Evolutionary conservation across 768 basidiomycete genomes (phyloP), one percentile per base, ranked within the genome.

Genomic region (Auriscalpium orientale): DNA sequence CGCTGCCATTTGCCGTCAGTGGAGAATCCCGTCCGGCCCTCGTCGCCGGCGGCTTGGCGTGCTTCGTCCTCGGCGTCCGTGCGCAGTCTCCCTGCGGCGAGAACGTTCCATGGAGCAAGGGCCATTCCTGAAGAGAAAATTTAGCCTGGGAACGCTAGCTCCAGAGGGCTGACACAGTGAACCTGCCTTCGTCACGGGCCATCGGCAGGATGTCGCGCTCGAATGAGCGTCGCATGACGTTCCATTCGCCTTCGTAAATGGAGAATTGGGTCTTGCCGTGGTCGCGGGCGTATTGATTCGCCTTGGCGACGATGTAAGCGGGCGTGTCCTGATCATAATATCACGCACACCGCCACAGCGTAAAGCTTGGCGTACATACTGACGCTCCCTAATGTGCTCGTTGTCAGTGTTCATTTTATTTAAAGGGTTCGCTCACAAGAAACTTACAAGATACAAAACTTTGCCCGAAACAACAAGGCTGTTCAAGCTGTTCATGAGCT

Each of bases 151-250:
- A 5, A n/a, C 33, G 13, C 16, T 11, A 51, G 3, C 18, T 16
- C 43, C 16, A 20, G 36, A 28, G 4, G 28, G 28, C 28, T 6
- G 20, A 45, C 10, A 20, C n/a, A 21, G 28, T 28, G 28, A 28
- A 35, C 61, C 49, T 18, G 54, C 61, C 61, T 45, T 64, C 65
- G 35, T 59, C 36, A 53, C 51, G 48, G 28, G 66, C 68, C 74
- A 73, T 74, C 9, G 72, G 72, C 55, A 76, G 67, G 55, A 76
- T 70, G 15, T 76, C 74, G 11, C 74, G 66, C 62, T 76, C 76
- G 36, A 76, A 68, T 35, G 72, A 72, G 22, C 76, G 66, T 0
- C 60, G 45, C 34, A 71, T 55, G n/a, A 65, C 60, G 53, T 57
- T 65, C 69, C 68, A 73, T 43, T 51, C 51, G 36, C 75, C 76